phyloP scores from a whole-genome alignment of 2,329 filamentous ascomycete species.

The Colletotrichum tamarilloi region DNA sequence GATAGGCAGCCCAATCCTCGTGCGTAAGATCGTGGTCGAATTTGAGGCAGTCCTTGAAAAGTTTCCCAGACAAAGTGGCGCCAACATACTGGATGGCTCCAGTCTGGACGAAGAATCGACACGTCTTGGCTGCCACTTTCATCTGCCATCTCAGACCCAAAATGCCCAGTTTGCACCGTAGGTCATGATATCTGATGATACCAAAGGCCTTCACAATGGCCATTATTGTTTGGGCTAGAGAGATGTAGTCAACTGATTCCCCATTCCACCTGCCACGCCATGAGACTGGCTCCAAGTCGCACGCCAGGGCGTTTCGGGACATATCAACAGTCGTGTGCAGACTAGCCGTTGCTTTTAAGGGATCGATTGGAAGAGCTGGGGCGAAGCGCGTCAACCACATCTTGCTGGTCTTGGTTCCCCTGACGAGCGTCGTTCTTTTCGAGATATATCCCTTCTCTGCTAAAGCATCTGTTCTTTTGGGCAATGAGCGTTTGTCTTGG shows the following conservation, averaged over 20 bases:
- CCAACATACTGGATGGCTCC: constrained; percentile 68
- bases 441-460: constrained; percentile 71
- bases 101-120: constrained; percentile 66
- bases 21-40: constrained; percentile 66
- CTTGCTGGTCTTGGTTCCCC: constrained; percentile 71
- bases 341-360: constrained; percentile 30
- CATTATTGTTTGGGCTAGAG: constrained; percentile 67
- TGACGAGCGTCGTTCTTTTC: constrained; percentile 68
- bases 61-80: constrained; percentile 62
- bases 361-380: constrained; percentile 52
- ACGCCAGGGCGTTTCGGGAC: constrained; percentile 41
- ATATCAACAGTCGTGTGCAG: constrained; percentile 32
- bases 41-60: constrained; percentile 72
- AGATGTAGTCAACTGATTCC: constrained; percentile 67
- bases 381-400: constrained; percentile 69
- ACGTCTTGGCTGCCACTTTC: constrained; percentile 69
- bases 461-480: constrained; percentile 69
- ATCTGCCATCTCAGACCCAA: constrained; percentile 67
- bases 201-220: constrained; percentile 68
- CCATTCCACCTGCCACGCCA: constrained; percentile 69
- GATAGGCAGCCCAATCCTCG: constrained; percentile 67
- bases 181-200: constrained; percentile 67
- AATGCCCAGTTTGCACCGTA: constrained; percentile 68
- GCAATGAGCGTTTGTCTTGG: constrained; percentile 73
- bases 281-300: constrained; percentile 63